These are phyloP conservation scores for Trichoderma sp. DNA, from an alignment of 2,329 filamentous ascomycete genomes.

Conservation along the genomic window DNA sequence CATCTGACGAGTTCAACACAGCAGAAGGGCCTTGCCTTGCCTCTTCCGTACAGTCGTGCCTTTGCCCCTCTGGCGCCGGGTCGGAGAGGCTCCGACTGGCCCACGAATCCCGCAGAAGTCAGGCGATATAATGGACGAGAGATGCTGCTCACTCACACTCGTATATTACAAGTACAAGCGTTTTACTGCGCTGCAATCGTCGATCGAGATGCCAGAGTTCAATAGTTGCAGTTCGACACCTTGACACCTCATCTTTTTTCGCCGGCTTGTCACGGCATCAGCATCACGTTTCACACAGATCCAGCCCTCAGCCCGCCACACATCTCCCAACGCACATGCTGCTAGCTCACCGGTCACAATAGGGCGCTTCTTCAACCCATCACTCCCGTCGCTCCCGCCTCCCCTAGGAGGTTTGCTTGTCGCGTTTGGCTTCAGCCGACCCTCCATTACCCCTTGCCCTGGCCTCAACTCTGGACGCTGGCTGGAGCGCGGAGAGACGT, in stretches of 20 bases:
- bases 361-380: neutral
- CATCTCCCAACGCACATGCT: neutral
- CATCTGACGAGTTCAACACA: neutral
- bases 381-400: neutral
- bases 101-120: neutral
- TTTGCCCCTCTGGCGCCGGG: neutral
- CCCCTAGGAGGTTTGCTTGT: neutral
- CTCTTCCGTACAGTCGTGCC: neutral
- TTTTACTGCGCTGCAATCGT: neutral
- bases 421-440: conserved; percentile 1
- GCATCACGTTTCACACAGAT: conserved; percentile 10
- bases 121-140: neutral
- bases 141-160: neutral
- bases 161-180: neutral
- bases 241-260: neutral
- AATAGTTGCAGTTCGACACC: neutral
- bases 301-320: conserved; percentile 10
- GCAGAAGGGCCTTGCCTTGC: neutral
- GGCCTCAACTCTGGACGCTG: neutral
- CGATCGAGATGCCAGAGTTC: neutral
- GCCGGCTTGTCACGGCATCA: neutral
- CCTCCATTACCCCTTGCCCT: conserved; percentile 5
- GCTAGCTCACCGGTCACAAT: conserved; percentile 8
- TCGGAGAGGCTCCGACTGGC: conserved; percentile 15
- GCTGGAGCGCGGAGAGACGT: neutral